Evolutionary conservation across 148 eudicot species (phyloP).

Genomic region (Persicaria maculosa): DNA sequence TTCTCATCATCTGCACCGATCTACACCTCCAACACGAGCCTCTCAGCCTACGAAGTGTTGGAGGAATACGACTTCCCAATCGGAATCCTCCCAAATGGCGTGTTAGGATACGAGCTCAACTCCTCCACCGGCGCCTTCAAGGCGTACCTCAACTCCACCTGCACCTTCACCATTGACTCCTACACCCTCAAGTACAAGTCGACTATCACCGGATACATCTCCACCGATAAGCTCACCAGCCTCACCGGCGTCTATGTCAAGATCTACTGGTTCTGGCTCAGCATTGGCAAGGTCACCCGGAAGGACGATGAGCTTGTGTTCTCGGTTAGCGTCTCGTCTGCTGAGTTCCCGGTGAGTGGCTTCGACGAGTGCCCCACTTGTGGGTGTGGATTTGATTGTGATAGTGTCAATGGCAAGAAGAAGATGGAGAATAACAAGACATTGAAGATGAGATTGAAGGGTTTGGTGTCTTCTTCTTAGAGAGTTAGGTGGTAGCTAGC

Average conservation of each 20-base stretch:
- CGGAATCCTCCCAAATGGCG: conserved; percentile 44
- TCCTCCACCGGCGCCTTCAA: conserved; percentile 27
- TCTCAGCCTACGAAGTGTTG: conserved; percentile 31
- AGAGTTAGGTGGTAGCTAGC: neutral
- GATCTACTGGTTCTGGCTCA: conserved; percentile 32
- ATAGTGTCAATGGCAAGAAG: neutral
- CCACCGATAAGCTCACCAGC: conserved; percentile 20
- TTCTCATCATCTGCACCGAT: neutral
- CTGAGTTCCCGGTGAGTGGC: conserved; percentile 25
- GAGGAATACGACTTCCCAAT: conserved; percentile 34
- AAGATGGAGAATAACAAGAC: neutral
- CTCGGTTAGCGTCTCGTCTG: conserved; percentile 41
- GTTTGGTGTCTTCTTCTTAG: conserved; percentile 12
- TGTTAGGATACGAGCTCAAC: conserved; percentile 36
- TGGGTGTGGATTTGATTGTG: conserved; percentile 56
- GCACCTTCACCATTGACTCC: conserved; percentile 30
- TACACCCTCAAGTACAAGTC: conserved; percentile 41
- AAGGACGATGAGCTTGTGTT: conserved; percentile 32
- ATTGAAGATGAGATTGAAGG: conserved; percentile 2
- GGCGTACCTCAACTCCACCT: conserved; percentile 24
- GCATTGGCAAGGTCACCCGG: conserved; percentile 28
- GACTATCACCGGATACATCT: conserved; percentile 31
- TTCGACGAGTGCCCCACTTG: conserved; percentile 46
- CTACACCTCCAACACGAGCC: neutral
- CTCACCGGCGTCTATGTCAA: conserved; percentile 39